These are phyloP conservation scores for Populus euphratica DNA, from an alignment of 345 rosid genomes.

Conservation along the genomic window DNA sequence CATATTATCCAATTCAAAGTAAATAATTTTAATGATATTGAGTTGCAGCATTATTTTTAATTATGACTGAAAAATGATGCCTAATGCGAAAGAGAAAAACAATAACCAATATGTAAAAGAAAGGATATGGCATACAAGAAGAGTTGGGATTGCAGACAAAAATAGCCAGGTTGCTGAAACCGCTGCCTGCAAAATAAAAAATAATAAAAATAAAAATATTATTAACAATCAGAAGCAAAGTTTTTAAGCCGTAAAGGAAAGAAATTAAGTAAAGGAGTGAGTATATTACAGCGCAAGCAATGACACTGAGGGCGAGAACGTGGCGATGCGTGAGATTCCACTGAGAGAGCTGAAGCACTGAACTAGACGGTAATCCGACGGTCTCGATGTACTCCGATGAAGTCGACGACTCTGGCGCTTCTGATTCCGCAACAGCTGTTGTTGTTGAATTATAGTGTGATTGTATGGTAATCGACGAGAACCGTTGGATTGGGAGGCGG, in stretches of 20 bases:
- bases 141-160: constrained; percentile 80
- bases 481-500: constrained; percentile 23
- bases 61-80: no score
- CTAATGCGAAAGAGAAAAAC: no score
- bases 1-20: no score
- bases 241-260: not conserved
- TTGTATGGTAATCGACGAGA: constrained; percentile 18
- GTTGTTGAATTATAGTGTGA: constrained; percentile 24
- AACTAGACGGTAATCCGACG: constrained; percentile 43
- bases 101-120: no score
- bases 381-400: constrained; percentile 43
- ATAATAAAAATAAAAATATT: not conserved
- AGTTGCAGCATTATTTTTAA: no score
- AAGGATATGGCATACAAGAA: constrained; percentile 46
- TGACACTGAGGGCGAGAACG: constrained; percentile 50
- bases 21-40: no score
- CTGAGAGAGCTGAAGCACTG: constrained; percentile 47
- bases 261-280: not conserved
- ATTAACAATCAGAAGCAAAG: not conserved
- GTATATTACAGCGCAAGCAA: constrained; percentile 59
- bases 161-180: constrained; percentile 80
- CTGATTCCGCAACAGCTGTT: constrained; percentile 9
- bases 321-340: constrained; percentile 68
- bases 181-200: constrained; percentile 49
- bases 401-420: constrained; percentile 27